Base-by-base conservation (phyloP, 1,284 basidiomycete species). In the Sporisorium graminicola region DNA sequence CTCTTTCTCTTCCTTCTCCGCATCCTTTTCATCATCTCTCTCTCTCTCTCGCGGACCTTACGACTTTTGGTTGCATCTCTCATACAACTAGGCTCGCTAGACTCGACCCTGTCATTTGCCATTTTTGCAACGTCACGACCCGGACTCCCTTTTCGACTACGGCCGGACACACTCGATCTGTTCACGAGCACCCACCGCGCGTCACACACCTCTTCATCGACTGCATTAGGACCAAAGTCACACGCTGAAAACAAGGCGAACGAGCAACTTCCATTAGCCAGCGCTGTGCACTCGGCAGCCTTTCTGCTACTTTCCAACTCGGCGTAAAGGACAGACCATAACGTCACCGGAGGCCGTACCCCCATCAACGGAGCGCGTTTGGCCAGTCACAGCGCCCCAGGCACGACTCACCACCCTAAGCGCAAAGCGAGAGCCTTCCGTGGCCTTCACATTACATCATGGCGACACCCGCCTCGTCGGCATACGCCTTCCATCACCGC, bases 401-500 rank as follows among this genome's bases (percentile, higher is more conserved):
- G 40, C 5, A 31, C n/a, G 22, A 12, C n/a, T n/a, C n/a, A n/a
- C 7, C 31, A 7, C 35, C 52, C 18, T 20, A n/a, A 31, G 47
- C 26, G 47, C 10, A n/a, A 22, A 51, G 9, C n/a, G 10, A 51
- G 18, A 51, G 47, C 27, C 29, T 22, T 18, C 7, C 47, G 47
- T 49, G 18, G 24, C 49, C 26, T 20, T 33, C 4, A 50, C 14
- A 9, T 26, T 37, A 33, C 58, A 72, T 14, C 10, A 76, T 76
- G 74, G 68, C 74, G 16, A 43, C 74, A 12, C 65, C 74, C 9
- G 61, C 56, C 37, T 63, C 68, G 5, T 59, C 74, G 14, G 68
- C 58, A 8, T 62, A 72, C 29, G 68, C 69, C 52, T 76, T 72
- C 24, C 74, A 76, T 20, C 60, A 72, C 46, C 65, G 74, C 61